phyloP scores from a whole-genome alignment of 768 basidiomycete genomes.

The Lactarius trivialis region DNA sequence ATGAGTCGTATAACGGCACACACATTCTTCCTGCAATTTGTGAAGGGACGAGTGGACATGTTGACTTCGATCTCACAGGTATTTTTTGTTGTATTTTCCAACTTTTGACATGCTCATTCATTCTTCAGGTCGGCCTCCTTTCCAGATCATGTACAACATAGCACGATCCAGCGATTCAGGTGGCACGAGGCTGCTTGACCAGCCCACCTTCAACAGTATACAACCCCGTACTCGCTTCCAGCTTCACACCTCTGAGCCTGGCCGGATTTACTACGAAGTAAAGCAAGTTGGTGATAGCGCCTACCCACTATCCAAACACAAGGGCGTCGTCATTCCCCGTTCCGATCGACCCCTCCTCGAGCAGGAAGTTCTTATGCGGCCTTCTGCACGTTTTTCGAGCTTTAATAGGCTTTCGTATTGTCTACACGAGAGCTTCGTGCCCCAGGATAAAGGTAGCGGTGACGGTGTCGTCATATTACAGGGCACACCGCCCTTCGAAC shows the following conservation, averaged over 20 bases:
- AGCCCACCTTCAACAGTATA: constrained; percentile 79
- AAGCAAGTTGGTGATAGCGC: constrained; percentile 82
- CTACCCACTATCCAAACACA: constrained; percentile 70
- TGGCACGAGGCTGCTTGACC: constrained; percentile 63
- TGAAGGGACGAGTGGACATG: constrained; percentile 72
- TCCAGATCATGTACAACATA: constrained; percentile 87
- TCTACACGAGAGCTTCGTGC: constrained; percentile 57
- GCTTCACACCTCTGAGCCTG: constrained; percentile 67
- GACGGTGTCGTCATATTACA: constrained; percentile 66
- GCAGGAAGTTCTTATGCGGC: constrained; percentile 77
- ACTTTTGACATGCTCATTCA: not conserved
- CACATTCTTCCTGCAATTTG: constrained; percentile 74
- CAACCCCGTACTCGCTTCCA: constrained; percentile 76
- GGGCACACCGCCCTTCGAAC: constrained; percentile 80
- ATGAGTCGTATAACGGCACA: constrained; percentile 62
- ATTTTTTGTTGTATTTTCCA: not conserved
- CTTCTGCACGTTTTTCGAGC: constrained; percentile 72
- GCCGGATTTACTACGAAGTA: constrained; percentile 85
- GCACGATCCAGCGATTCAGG: constrained; percentile 63
- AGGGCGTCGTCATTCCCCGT: constrained; percentile 55
- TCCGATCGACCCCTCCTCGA: constrained; percentile 69
- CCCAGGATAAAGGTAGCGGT: constrained; percentile 42
- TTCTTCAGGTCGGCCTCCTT: constrained; percentile 73
- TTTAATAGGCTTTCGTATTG: constrained; percentile 66
- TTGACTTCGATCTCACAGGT: constrained; percentile 81